These are phyloP conservation scores for Psilocybe cyanescens DNA, from an alignment of 768 basidiomycete species.

Conservation along the genomic window DNA sequence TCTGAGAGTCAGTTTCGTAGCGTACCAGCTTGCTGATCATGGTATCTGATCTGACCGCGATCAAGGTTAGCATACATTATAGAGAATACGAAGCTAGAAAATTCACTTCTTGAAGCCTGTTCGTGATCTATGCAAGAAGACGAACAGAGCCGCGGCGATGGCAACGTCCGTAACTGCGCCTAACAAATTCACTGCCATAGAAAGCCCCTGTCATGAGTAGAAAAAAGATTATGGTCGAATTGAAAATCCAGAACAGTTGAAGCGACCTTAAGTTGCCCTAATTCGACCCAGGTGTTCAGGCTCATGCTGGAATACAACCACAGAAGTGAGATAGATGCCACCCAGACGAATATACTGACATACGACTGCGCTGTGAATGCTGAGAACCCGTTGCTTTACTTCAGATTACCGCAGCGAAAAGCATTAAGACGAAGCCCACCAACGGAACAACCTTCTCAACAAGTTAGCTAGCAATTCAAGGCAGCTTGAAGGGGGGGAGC, in stretches of 20 bases:
- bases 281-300: constrained; percentile 46
- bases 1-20: not conserved
- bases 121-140: constrained; percentile 51
- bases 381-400: constrained; percentile 17
- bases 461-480: not conserved
- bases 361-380: constrained; percentile 54
- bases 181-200: constrained; percentile 58
- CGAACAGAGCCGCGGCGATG: constrained; percentile 53
- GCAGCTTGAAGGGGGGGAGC: not conserved
- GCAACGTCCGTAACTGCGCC: constrained; percentile 53
- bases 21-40: constrained; percentile 55
- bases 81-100: not conserved
- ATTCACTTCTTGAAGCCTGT: constrained; percentile 57
- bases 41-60: constrained; percentile 45
- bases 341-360: constrained; percentile 18
- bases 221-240: constrained; percentile 5
- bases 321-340: not conserved
- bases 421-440: constrained; percentile 32
- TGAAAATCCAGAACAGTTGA: not conserved
- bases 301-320: constrained; percentile 36
- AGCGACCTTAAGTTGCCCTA: constrained; percentile 46
- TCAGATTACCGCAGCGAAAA: constrained; percentile 5
- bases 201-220: constrained; percentile 43
- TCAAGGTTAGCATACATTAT: constrained; percentile 3
- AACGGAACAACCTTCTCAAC: constrained; percentile 39